Percentiles rank a stretch among this genome's conserved stretches.
Evolutionary conservation across 352 stramenopile species (phyloP).

Genomic region (Globisporangium canariense): DNA sequence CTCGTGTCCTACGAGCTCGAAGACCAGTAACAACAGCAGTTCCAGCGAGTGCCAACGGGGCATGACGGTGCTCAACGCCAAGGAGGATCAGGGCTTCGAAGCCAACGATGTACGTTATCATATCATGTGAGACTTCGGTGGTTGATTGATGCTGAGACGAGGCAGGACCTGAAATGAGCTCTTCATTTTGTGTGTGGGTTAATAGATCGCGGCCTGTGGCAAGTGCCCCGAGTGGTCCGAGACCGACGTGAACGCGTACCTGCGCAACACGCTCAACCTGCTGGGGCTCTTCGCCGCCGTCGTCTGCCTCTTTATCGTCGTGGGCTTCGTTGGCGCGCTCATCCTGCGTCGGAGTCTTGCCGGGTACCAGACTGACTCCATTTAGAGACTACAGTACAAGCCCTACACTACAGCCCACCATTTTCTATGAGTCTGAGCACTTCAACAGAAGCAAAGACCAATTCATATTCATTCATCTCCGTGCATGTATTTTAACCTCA

Average conservation of each 20-base stretch:
- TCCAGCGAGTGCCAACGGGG: conserved; percentile 31
- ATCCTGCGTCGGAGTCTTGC: conserved; percentile 70
- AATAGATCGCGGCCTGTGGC: conserved; percentile 60
- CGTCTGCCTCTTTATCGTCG: conserved; percentile 75
- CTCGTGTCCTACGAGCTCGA: conserved; percentile 28
- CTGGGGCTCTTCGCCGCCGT: conserved; percentile 63
- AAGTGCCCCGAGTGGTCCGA: conserved; percentile 80
- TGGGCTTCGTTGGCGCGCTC: conserved; percentile 63
- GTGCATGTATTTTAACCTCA: conserved; percentile 1
- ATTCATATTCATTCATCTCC: conserved; percentile 26
- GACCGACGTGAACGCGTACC: conserved; percentile 61
- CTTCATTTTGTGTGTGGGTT: conserved; percentile 4
- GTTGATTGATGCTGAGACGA: neutral
- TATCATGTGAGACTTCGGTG: neutral
- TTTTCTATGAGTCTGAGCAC: neutral
- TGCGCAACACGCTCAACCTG: conserved; percentile 58
- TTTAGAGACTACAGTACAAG: conserved; percentile 25
- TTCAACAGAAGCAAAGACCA: conserved; percentile 4
- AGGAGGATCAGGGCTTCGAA: conserved; percentile 52
- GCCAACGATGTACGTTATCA: conserved; percentile 53
- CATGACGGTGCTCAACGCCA: conserved; percentile 53
- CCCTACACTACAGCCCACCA: neutral
- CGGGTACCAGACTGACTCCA: conserved; percentile 84
- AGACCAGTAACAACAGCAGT: conserved; percentile 11
- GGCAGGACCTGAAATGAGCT: conserved; percentile 5